Base-by-base conservation (phyloP, 2,329 filamentous ascomycete genomes). In the Nannizziopsis arthrosporioides region DNA sequence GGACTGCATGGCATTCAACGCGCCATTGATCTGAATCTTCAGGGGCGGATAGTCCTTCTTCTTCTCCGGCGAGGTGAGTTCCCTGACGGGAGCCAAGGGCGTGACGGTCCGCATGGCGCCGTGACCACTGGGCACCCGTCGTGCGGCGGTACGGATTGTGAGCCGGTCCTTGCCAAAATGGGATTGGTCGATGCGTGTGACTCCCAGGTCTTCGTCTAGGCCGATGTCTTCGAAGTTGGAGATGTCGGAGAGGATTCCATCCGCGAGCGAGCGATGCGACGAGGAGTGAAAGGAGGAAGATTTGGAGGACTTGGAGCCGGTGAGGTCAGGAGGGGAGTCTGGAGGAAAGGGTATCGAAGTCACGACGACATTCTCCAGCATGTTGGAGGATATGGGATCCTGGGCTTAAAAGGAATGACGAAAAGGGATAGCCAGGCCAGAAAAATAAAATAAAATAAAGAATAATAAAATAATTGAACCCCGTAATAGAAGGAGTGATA, bases 211-310 rank as follows among this genome's bases (percentile, higher is more conserved):
- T 57, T 85, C 82, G 51, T 88, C 83, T 27, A 96, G 78, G 10
- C 84, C 86, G 62, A 95, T 94, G 55, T 95, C 90, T 64, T 96
- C 90, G 59, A 95, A 95, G 63, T 95, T 81, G 54, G 80, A 81
- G 50, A 83, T 77, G 61, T 94, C 85, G 45, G 80, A 75, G 40
- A 85, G 70, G 44, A 80, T 75, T 56, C 75, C 78, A 59, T 82
- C 80, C 19, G 69, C 66, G 57, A 85, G 84, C 59, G 87, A 83
- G 59, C 79, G 71, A 45, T 81, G 83, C 53, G 78, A 81, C 49
- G 84, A 81, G 34, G 88, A 94, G 57, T 82, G 83, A 59, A 90
- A 84, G 43, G 87, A 94, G 4, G 86, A 93, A 22, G 87, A 88
- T 67, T 92, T 93, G 55, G 86, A 94, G 53, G 86, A 92, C 66